A percentile compares a stretch with the other conserved stretches of the same genome.
phyloP scores from a whole-genome alignment of 2,329 filamentous ascomycete genomes.

The Aspergillus tubingensis region DNA sequence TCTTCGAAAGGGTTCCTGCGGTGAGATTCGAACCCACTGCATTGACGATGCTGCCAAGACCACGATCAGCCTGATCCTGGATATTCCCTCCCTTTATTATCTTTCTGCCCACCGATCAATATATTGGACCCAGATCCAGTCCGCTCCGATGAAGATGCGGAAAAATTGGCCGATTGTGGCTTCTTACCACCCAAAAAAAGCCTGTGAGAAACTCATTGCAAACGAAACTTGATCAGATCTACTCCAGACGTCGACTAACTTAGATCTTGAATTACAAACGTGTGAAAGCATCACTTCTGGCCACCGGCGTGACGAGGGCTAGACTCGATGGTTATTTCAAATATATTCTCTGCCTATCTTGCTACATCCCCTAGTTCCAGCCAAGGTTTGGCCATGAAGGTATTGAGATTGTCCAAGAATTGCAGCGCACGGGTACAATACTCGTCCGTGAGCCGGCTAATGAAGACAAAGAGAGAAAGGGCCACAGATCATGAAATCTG shows the following conservation, averaged over 20 bases:
- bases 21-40: constrained; percentile 10
- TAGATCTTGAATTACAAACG: constrained; percentile 3
- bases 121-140: constrained; percentile 3
- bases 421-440: not conserved
- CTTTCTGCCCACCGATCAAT: constrained; percentile 2
- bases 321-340: not conserved
- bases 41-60: constrained; percentile 11
- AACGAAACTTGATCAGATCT: not conserved
- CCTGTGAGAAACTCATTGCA: not conserved
- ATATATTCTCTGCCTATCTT: not conserved
- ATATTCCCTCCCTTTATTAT: constrained; percentile 4
- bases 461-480: not conserved
- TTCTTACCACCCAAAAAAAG: not conserved
- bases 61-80: constrained; percentile 1
- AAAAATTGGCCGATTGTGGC: not conserved
- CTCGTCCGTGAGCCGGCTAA: not conserved
- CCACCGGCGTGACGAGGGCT: not conserved
- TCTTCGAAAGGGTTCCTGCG: constrained; percentile 18
- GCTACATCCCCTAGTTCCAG: not conserved
- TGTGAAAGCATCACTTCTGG: not conserved
- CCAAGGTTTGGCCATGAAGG: not conserved
- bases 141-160: not conserved
- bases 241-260: not conserved
- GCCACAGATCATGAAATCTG: not conserved
- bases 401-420: not conserved